Evolutionary conservation across 2,329 filamentous ascomycete genomes (phyloP).

Genomic region (Plectosphaerella sp.): DNA sequence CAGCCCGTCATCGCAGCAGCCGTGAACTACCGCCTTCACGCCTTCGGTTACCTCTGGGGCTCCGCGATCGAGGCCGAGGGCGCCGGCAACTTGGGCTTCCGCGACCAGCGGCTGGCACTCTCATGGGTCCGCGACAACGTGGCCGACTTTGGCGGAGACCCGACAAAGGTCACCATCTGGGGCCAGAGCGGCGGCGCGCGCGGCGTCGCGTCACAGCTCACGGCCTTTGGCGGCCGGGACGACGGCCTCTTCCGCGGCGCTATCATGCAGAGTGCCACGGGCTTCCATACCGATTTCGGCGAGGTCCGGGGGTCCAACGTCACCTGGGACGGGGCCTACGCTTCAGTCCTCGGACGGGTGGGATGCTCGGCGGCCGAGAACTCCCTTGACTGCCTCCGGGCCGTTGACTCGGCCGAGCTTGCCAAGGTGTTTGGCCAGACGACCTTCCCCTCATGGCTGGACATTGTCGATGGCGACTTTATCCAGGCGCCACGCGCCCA

Average conservation of each 20-base stretch:
- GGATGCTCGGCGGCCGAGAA: not conserved
- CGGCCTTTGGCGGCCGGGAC: slow-evolving; percentile 46
- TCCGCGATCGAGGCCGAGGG: slow-evolving; percentile 17
- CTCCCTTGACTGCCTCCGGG: slow-evolving; percentile 23
- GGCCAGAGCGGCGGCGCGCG: not conserved
- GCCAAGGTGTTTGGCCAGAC: slow-evolving; percentile 21
- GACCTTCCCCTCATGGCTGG: slow-evolving; percentile 14
- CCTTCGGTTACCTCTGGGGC: slow-evolving; percentile 25
- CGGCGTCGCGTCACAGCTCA: slow-evolving; percentile 28
- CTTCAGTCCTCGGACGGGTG: not conserved
- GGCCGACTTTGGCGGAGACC: slow-evolving; percentile 25
- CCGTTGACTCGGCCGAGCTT: slow-evolving; percentile 22
- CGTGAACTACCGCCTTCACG: slow-evolving; percentile 24
- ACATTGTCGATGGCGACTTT: slow-evolving; percentile 31
- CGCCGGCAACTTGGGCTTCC: slow-evolving; percentile 23
- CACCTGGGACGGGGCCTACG: slow-evolving; percentile 11
- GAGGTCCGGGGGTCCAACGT: slow-evolving; percentile 11
- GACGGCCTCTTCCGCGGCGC: slow-evolving; percentile 48
- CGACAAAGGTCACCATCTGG: slow-evolving; percentile 14
- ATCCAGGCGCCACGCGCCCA: slow-evolving; percentile 36
- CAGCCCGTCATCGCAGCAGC: slow-evolving; percentile 18
- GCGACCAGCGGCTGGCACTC: slow-evolving; percentile 27
- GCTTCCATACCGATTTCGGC: slow-evolving; percentile 22
- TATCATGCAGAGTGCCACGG: slow-evolving; percentile 41
- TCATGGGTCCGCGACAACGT: slow-evolving; percentile 31